Evolutionary conservation across 352 stramenopile species (phyloP), one percentile per base, ranked within the genome.

Genomic region (Pythium aphanidermatum): DNA sequence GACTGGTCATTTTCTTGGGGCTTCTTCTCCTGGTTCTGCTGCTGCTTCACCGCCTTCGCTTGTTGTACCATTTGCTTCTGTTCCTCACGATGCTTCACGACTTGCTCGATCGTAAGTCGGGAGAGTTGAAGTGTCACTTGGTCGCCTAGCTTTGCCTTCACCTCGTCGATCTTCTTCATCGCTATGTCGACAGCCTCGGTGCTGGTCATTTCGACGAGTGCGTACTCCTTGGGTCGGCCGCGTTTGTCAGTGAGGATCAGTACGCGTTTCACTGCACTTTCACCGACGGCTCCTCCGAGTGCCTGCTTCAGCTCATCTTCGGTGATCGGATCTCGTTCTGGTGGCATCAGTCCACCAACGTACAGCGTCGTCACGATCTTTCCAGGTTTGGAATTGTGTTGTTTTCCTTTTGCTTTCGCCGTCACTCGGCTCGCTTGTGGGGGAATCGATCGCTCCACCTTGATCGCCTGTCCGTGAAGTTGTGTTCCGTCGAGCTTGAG

Each of bases 201-300:
- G 19, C 79, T 52, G 1, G 53, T 51, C 4, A 84, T 29, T 39
- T 83, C 57, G n/a, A 88, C 66, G 2, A 88, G 66, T 1, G 60
- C 75, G 30, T 85, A 85, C 37, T 85, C 74, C 41, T 88, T 88
- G 5, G 70, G 58, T n/a, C 69, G 71, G 0, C 70, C 70, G 19
- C 68, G 61, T n/a, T 67, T 68, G 40, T 83, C 75, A 8, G 65
- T 76, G 34, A 85, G 46, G 26, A 85, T 81, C 9, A 63, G 67
- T 29, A 76, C 65, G 14, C 65, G 65, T 27, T 56, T 70, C 13
- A 85, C 58, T 2, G 61, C 46, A 2, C 55, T 67, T 12, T 41
- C 51, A 19, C 68, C 58, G 31, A 86, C 55, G 3, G 65, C 56
- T 23, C 71, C 57, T 8, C 67, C 46, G n/a, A 86, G 58, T 13